Evolutionary conservation across 345 rosid species (phyloP), one percentile per base, ranked within the genome.

Genomic region (Populus euphratica): DNA sequence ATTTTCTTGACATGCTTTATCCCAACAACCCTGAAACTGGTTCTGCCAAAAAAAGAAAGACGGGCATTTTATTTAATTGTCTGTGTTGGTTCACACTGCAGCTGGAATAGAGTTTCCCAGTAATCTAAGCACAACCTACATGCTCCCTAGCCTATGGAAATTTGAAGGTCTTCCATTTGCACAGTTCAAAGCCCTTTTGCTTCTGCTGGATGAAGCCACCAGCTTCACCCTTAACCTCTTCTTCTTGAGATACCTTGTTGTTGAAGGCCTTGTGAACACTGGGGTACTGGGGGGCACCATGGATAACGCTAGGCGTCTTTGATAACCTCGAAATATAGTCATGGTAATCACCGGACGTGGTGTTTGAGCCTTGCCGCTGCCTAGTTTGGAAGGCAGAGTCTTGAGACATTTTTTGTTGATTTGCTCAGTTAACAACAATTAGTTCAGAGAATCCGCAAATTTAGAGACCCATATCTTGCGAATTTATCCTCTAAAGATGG

Each of bases 101-200:
- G 35, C 67, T 23, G 67, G 14, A 5, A 63, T 59, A 7, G 4
- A 59, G 13, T 43, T 43, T 43, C 47, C 47, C 47, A 43, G 47
- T 11, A 43, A 43, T 43, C 47, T 43, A 43, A 43, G 47, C 47
- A 43, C 47, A 43, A 2, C 47, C 47, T 23, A 18, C 9, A 52
- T 2, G 10, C 10, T 52, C 59, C 52, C 59, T 20, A 52, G 59
- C 31, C 5, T 83, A 76, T 6, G 44, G 33, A 72, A 8, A 2
- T 52, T 71, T 85, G 82, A 86, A 86, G 73, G 87, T 86, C 71
- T 77, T 82, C 91, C 89, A 88, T 77, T 83, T 85, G 86, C 83
- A 79, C 1, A 83, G 80, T 43, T 78, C 83, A 65, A 88, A 86
- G 2, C 67, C 78, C 78, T 63, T 85, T 73, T 38, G 88, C 78